Conservation (phyloP, 768 basidiomycete genomes). For the Pleurotus citrinopileatus region DNA sequence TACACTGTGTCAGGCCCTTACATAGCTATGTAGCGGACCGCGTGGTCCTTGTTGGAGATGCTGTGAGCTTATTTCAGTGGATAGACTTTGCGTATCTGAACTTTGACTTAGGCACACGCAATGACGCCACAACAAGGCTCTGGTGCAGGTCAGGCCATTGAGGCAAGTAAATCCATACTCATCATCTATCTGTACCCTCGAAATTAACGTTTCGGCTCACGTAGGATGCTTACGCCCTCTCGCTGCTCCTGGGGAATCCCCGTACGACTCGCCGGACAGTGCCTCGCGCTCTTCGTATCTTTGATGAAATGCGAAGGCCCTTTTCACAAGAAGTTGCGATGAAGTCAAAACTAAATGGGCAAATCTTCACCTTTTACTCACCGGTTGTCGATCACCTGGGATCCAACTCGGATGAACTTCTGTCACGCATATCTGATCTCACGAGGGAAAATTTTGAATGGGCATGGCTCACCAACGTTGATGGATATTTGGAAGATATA, state of each 20-base stretch:
- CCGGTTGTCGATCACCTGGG: slow-evolving; percentile 27
- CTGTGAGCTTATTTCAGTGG: slow-evolving; percentile 29
- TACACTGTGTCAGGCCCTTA: slow-evolving; percentile 55
- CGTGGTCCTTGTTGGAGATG: slow-evolving; percentile 48
- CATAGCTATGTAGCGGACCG: slow-evolving; percentile 47
- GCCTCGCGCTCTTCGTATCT: slow-evolving; percentile 40
- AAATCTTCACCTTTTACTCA: slow-evolving; percentile 35
- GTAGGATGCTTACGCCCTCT: slow-evolving; percentile 51
- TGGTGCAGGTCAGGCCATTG: slow-evolving; percentile 58
- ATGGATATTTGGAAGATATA: slow-evolving; percentile 38
- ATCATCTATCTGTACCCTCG: no score
- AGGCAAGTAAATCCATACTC: no score
- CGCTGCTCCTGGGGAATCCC: slow-evolving; percentile 43
- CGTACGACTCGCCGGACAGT: slow-evolving; percentile 35
- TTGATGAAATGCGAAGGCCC: slow-evolving; percentile 50
- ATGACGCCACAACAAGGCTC: slow-evolving; percentile 56
- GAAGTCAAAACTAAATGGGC: slow-evolving; percentile 37
- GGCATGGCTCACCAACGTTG: slow-evolving; percentile 52
- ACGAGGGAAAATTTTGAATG: slow-evolving; percentile 59
- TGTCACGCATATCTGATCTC: slow-evolving; percentile 35
- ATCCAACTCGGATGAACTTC: slow-evolving; percentile 26
- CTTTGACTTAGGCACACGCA: slow-evolving; percentile 46
- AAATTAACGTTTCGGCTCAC: slow-evolving; percentile 27
- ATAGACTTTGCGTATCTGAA: slow-evolving; percentile 15
- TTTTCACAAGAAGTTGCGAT: slow-evolving; percentile 35